Evolutionary conservation across 1,139 yeast genomes (phyloP), one percentile per base, ranked within the genome.

Genomic region (Blastobotrys aristatus): DNA sequence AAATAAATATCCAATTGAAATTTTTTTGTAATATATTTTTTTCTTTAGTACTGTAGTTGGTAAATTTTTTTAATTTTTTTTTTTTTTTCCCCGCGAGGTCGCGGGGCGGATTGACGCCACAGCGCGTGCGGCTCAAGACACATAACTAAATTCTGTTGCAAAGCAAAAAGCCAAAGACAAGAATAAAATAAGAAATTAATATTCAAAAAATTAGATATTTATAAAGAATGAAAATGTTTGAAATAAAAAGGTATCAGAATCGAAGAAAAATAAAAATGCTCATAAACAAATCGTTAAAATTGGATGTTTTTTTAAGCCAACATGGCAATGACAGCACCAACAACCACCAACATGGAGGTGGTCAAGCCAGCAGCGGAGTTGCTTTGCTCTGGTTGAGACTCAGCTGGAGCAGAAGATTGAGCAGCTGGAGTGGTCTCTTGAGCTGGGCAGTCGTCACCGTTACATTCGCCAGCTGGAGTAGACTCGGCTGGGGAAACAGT

Each of bases 291-390:
- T 29, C 31, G 20, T 26, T 22, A 26, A 14, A 32, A 26, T 24
- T 10, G 8, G 5, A 14, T 24, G 33, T 39, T 29, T 4, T 31
- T 24, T 22, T 35, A 33, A 24, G 40, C 37, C 20, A 47, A 20
- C 30, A 31, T 29, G 29, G 44, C 52, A 18, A 47, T 35, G 14
- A 34, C 43, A 17, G 47, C 50, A 40, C 44, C 50, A 16, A 34
- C 46, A 35, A 47, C 47, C 22, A 44, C 49, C 43, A 41, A 17
- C 30, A 35, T 8, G 17, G 52, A 43, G 29, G 41, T 38, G 20
- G 46, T 22, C 30, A 48, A 27, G 38, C 42, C 47, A 40, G 48
- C 30, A 40, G 50, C 53, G 38, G 44, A 31, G 35, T 36, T 43
- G 42, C 24, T 32, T 48, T 48, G 47, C 34, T 32, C 46, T 31